Evolutionary conservation across 2,329 filamentous ascomycete species (phyloP).

Genomic region (Sclerotinia sclerotiorum): DNA sequence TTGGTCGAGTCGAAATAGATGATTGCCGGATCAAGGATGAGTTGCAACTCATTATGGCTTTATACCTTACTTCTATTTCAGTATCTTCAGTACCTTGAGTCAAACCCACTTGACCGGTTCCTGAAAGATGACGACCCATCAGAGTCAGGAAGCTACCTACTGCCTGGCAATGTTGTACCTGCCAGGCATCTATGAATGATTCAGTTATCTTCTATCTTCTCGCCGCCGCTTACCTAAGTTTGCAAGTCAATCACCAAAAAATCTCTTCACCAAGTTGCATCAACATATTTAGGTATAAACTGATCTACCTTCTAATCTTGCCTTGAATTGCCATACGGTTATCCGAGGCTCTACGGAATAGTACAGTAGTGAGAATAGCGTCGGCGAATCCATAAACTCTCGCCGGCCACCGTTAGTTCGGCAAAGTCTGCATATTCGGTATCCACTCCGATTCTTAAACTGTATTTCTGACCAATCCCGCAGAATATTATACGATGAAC

Average conservation of each 20-base stretch:
- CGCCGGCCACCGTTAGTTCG: neutral
- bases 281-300: neutral
- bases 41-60: no score
- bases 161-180: neutral
- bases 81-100: no score
- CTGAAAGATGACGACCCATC: neutral
- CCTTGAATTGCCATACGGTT: neutral
- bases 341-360: neutral
- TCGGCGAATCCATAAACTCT: constrained; percentile 5
- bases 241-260: no score
- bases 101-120: no score
- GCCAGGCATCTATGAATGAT: neutral
- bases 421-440: neutral
- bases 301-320: neutral
- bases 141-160: neutral
- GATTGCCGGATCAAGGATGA: neutral
- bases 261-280: neutral
- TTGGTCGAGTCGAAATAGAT: neutral
- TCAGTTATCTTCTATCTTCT: no score
- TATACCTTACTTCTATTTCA: neutral
- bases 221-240: no score
- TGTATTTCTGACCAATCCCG: neutral
- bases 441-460: neutral
- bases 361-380: neutral
- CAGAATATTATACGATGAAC: neutral